phyloP scores from a whole-genome alignment of 1,284 basidiomycete species.

The Ustilago hordei region DNA sequence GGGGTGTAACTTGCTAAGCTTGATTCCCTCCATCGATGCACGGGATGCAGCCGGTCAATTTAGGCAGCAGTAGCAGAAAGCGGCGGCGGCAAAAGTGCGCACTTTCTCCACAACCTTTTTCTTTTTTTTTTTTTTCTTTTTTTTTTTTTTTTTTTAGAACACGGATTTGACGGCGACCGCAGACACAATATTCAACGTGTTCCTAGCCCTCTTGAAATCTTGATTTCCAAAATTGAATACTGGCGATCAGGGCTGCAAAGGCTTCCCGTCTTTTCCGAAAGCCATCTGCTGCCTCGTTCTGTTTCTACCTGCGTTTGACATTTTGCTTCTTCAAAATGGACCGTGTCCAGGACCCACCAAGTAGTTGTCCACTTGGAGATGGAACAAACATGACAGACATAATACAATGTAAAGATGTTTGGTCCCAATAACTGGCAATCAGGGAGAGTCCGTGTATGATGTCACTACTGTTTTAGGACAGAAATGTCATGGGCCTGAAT shows the following conservation, averaged over 20 bases:
- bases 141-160: background rate
- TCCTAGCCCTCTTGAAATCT: background rate
- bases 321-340: background rate
- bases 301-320: background rate
- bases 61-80: background rate
- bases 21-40: background rate
- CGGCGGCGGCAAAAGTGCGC: background rate
- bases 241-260: background rate
- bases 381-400: background rate
- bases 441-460: too few relatives aligned
- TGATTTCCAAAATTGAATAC: background rate
- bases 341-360: background rate
- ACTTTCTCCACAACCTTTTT: constrained; percentile 15
- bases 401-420: too few relatives aligned
- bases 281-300: background rate
- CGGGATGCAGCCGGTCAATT: constrained; percentile 5
- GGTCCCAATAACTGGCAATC: too few relatives aligned
- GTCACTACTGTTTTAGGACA: too few relatives aligned
- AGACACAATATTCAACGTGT: background rate
- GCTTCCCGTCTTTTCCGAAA: constrained; percentile 35
- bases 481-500: too few relatives aligned
- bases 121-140: background rate
- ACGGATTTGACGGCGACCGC: constrained; percentile 33
- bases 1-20: constrained; percentile 3
- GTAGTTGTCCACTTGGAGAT: background rate